phyloP scores from a whole-genome alignment of 495 filamentous ascomycete species.

The Podospora bellae-mahoneyi region DNA sequence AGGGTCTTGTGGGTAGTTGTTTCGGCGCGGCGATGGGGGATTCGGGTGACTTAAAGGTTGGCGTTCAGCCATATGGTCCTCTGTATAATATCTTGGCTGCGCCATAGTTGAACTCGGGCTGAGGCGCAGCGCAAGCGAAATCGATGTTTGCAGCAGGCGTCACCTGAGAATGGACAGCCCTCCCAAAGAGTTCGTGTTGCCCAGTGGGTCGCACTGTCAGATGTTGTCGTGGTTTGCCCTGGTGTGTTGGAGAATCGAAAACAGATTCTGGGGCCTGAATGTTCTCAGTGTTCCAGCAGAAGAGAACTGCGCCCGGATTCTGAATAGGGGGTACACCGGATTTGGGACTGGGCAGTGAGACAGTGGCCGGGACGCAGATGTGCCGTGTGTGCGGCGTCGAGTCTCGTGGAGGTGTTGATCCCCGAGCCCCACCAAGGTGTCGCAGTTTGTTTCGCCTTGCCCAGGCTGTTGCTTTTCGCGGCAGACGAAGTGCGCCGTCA shows the following conservation, averaged over 20 bases:
- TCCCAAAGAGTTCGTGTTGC: not conserved
- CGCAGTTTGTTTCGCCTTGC: constrained; percentile 15
- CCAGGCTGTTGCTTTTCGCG: not conserved
- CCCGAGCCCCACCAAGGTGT: constrained; percentile 7
- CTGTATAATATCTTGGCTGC: constrained; percentile 28
- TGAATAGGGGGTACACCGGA: not conserved
- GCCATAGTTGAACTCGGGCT: constrained; percentile 23
- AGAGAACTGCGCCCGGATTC: not conserved
- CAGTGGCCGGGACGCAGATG: not conserved
- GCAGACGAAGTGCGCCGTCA: not conserved
- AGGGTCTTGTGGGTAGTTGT: constrained; percentile 28
- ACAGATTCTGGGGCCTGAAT: not conserved
- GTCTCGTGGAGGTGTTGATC: constrained; percentile 2
- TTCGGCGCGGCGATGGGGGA: constrained; percentile 10
- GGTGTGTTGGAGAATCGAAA: not conserved
- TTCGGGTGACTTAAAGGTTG: constrained; percentile 38
- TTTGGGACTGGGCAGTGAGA: not conserved
- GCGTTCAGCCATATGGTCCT: constrained; percentile 39
- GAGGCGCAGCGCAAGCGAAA: constrained; percentile 14
- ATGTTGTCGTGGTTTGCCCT: not conserved
- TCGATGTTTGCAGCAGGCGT: not conserved
- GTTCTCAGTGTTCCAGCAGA: not conserved
- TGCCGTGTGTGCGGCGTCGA: constrained; percentile 6
- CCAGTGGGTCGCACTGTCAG: not conserved
- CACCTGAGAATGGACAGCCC: not conserved